Base-by-base conservation (phyloP, 306 rosid species). In the Abrus precatorius region DNA sequence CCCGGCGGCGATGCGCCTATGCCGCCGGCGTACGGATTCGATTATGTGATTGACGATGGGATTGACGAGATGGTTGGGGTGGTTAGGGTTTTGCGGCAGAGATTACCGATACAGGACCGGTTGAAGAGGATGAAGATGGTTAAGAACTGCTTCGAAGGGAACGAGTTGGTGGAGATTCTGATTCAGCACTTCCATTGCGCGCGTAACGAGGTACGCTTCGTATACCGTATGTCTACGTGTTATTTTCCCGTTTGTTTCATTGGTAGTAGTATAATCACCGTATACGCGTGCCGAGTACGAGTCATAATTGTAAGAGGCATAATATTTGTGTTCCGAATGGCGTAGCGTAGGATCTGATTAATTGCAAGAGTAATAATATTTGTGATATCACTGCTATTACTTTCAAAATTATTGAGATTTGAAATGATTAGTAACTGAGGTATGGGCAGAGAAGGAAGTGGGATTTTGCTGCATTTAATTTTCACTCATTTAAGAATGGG, bases 51-150 rank as follows among this genome's bases (percentile, higher is more conserved):
- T 71, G 92, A 78, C 1, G 88, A 79, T 33, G 77, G 69, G 66
- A 73, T 78, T 78, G 98, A 91, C 53, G 91, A 90, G 83, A n/a
- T 92, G 77, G 40, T 83, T 5, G 87, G 41, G 41, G 72, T 86
- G 52, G 92, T 96, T 53, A 84, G 80, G 66, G 60, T 91, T 64
- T 40, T 93, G 61, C 71, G 97, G 87, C 89, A 82, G 87, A 88
- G 74, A 13, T 74, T 96, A 82, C 89, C 93, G 6, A 86, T 96
- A 79, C 94, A 92, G 83, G 99, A 96, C 75, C 87, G 98, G 68
- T 71, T 89, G 84, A 85, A 84, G 86, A 90, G 89, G 82, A 82
- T 90, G 97, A 96, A 88, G 88, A 86, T 93, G 53, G 85, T 93
- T 0, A 90, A 83, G 81, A 93, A 89, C 55, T 93, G 99, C 79